Evolutionary conservation across 2,329 filamentous ascomycete genomes (phyloP), one percentile per base, ranked within the genome.

Genomic region (Tothia fuscella): DNA sequence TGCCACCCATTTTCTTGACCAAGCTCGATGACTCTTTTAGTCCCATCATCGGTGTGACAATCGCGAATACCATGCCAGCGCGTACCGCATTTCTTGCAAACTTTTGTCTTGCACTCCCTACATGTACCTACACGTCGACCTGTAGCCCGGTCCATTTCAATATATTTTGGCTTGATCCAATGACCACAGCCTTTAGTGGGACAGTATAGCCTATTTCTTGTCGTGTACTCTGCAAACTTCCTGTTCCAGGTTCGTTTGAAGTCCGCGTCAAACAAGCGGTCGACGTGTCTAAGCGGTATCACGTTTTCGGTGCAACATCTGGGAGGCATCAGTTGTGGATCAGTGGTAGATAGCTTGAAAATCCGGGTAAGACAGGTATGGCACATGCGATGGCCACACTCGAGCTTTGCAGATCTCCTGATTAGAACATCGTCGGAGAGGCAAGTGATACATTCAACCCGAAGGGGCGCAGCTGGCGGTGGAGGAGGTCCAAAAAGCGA

Each of bases 201-300:
- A 51, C 87, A 93, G 58, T 89, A 89, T 26, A 88, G 68, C 33
- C 82, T 76, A 54, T 84, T 83, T 38, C 72, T 74, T 1, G 80
- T 79, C 4, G 80, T 80, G 52, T 76, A 84, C 56, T 93, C 83
- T 50, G 78, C 68, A 53, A 80, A 91, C 53, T 86, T 89, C 44
- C 71, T 72, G 56, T 91, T 89, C 84, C 85, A 93, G 1, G 67
- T 68, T 49, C 69, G 75, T 63, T 91, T 89, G 67, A 91, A 89
- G 41, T 71, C 68, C 44, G 68, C 56, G 53, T 83, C 74, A 53
- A 93, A 87, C 6, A 91, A 65, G 19, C 70, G 70, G 10, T 89
- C 82, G 21, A 89, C 86, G 55, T 86, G 77, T 49, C 77, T 78
- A 5, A 87, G 63, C 0, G 81, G 76, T 44, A 93, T 93, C 50